These are phyloP conservation scores for Dendrostoma leiphaemia DNA, from an alignment of 2,329 filamentous ascomycete species.

Conservation along the genomic window DNA sequence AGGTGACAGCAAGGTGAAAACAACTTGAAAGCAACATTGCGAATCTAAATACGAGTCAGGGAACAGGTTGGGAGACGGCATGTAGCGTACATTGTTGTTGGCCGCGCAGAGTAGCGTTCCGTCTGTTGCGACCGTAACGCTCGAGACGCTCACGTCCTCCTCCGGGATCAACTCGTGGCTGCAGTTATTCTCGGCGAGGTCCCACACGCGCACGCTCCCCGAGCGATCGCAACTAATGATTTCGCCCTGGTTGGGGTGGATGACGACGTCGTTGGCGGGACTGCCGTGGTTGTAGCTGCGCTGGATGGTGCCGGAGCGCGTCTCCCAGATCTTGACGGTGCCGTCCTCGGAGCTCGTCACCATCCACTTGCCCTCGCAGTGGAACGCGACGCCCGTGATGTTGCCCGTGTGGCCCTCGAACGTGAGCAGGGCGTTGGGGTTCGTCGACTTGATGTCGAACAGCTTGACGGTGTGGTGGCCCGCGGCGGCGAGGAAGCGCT, in stretches of 20 bases:
- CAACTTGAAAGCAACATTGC: too few relatives aligned
- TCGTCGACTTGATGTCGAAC: slow-evolving; percentile 98
- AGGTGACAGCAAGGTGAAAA: too few relatives aligned
- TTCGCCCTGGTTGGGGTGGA: slow-evolving; percentile 97
- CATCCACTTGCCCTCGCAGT: slow-evolving; percentile 99
- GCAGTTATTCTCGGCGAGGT: slow-evolving; percentile 94
- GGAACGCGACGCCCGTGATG: slow-evolving; percentile 94
- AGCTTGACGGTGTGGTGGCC: slow-evolving; percentile 86
- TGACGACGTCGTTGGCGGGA: slow-evolving; percentile 97
- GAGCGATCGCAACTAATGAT: slow-evolving; percentile 94
- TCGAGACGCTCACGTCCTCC: slow-evolving; percentile 89
- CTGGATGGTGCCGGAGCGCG: slow-evolving; percentile 79
- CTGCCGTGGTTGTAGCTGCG: slow-evolving; percentile 88
- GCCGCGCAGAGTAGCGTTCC: slow-evolving; percentile 90
- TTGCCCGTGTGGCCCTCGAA: slow-evolving; percentile 97
- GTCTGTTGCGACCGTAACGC: slow-evolving; percentile 93
- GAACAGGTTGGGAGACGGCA: neutral
- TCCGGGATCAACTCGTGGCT: slow-evolving; percentile 95
- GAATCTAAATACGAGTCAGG: too few relatives aligned
- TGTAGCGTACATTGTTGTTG: slow-evolving; percentile 71
- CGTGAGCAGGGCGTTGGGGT: slow-evolving; percentile 86
- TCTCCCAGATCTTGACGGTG: slow-evolving; percentile 97
- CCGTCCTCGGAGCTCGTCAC: slow-evolving; percentile 96
- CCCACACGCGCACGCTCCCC: slow-evolving; percentile 93
- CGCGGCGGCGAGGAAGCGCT: slow-evolving; percentile 86